Conservation (phyloP, 2,329 filamentous ascomycete genomes). For the Diaporthe australafricana region DNA sequence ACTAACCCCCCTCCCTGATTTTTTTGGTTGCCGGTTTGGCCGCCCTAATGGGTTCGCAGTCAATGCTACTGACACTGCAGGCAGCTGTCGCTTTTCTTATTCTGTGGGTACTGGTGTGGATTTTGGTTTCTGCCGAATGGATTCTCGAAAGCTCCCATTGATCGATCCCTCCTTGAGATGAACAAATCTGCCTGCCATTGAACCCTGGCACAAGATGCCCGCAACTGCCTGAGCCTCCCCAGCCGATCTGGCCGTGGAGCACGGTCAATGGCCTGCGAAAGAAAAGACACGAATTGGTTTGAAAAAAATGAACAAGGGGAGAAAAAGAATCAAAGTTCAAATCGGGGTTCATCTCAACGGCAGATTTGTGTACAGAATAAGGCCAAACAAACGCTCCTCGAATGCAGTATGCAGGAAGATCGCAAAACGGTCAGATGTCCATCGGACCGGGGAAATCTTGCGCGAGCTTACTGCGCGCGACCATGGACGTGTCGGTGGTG, state of each 20-base stretch:
- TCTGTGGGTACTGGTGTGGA: slow-evolving; percentile 26
- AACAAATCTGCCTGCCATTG: slow-evolving; percentile 37
- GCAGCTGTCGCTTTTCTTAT: slow-evolving; percentile 22
- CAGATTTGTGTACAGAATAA: slow-evolving; percentile 38
- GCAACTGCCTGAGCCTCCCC: slow-evolving; percentile 34
- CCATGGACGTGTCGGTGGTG: slow-evolving; percentile 44
- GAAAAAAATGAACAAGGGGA: slow-evolving; percentile 12
- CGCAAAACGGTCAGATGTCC: slow-evolving; percentile 19
- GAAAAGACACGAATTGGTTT: slow-evolving; percentile 27
- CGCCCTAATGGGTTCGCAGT: slow-evolving; percentile 32
- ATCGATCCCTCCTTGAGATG: slow-evolving; percentile 26
- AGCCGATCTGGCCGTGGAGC: slow-evolving; percentile 34
- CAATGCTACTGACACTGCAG: slow-evolving; percentile 33
- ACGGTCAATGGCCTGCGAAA: slow-evolving; percentile 34
- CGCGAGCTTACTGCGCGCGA: slow-evolving; percentile 36
- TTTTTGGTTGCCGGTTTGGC: slow-evolving; percentile 5
- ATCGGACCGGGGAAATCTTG: slow-evolving; percentile 6
- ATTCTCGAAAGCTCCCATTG: slow-evolving; percentile 29
- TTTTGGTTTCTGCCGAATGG: slow-evolving; percentile 27
- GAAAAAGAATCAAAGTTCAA: slow-evolving; percentile 26
- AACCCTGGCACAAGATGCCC: slow-evolving; percentile 30
- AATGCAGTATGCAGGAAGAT: slow-evolving; percentile 35
- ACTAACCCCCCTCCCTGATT: neutral
- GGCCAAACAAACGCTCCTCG: slow-evolving; percentile 33
- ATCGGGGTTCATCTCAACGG: slow-evolving; percentile 35